Evolutionary conservation across 2,329 filamentous ascomycete genomes (phyloP), one percentile per base, ranked within the genome.

Genomic region (Domatiomyces globalis): DNA sequence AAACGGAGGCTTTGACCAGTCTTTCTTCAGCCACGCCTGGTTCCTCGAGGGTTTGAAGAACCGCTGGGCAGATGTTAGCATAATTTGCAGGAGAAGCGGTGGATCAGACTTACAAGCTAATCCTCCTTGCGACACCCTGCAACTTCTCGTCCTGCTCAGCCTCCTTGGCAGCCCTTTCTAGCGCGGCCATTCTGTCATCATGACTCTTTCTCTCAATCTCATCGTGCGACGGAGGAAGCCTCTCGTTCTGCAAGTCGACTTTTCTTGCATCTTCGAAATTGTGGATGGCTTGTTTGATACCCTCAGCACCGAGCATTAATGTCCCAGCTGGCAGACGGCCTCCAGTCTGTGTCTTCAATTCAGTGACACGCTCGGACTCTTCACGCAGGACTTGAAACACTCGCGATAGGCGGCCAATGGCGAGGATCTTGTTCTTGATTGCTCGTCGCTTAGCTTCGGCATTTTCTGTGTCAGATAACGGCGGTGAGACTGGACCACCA

Each of bases 401-500:
- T 62, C 92, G 86, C 39, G 92, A 96, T 58, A 98, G 77, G 61
- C 92, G 87, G 27, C 92, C 92, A 63, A 98, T 98, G 54, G 92
- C 92, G 62, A 98, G 74, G 65, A 98, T 96, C 76, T 98, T 98
- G 81, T 98, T 98, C 78, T 96, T 96, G 78, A 98, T 95, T 2
- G 89, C 89, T 45, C 89, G 83, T 63, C 92, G 80, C 77, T 95
- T 96, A 75, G 84, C 90, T 66, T 98, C 92, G 62, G 84, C 87
- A 49, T 84, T 89, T 48, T 95, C 88, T 10, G 85, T 82, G 62
- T 96, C 90, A 70, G 27, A 74, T 45, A 83, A 68, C 1, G 88
- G 81, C 36, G 90, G 87, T 9, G 90, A 94, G 8, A 78, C 69
- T 1, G 87, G 84, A 5, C 80, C 85, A 4, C 82, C 83, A 15